Evolutionary conservation across 2,329 filamentous ascomycete genomes (phyloP).

Genomic region (Fusarium sulawesiense): DNA sequence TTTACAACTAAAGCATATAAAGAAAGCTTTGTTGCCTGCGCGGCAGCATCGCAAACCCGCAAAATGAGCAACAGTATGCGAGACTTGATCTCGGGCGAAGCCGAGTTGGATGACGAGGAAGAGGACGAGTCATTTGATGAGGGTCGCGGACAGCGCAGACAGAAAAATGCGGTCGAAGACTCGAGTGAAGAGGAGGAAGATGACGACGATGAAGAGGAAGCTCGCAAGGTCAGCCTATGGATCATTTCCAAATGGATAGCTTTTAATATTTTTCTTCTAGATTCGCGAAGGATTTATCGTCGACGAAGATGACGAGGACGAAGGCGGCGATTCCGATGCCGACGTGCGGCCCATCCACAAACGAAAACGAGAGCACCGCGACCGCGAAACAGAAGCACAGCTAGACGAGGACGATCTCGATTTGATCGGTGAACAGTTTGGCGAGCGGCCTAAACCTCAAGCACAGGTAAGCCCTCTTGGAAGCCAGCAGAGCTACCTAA

Average conservation of each 20-base stretch:
- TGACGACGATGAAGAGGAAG: conserved; percentile 90
- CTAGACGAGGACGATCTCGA: conserved; percentile 97
- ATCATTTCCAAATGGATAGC: conserved; percentile 1
- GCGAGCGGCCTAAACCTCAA: conserved; percentile 69
- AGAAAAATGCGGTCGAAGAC: conserved; percentile 70
- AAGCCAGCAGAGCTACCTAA: not conserved
- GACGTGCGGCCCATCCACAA: conserved; percentile 68
- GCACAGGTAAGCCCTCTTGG: conserved; percentile 71
- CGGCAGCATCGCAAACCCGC: conserved; percentile 44
- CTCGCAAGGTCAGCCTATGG: conserved; percentile 69
- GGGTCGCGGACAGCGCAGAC: conserved; percentile 72
- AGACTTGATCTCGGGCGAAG: conserved; percentile 85
- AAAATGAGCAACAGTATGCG: conserved; percentile 74
- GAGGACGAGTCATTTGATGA: conserved; percentile 87
- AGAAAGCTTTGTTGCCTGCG: conserved; percentile 43
- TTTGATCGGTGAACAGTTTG: conserved; percentile 86
- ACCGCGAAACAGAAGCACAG: conserved; percentile 86
- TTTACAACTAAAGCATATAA: conserved; percentile 27
- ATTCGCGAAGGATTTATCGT: conserved; percentile 96
- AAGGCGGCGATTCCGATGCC: conserved; percentile 68
- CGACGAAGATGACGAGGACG: conserved; percentile 86
- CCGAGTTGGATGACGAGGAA: conserved; percentile 86
- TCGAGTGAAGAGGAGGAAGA: conserved; percentile 94
- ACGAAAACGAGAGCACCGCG: conserved; percentile 79
- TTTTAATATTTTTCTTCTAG: conserved; percentile 58